Percentiles rank a stretch among this genome's conserved stretches.
Conservation (phyloP, 83 land plant species). For the Thuja plicata region DNA sequence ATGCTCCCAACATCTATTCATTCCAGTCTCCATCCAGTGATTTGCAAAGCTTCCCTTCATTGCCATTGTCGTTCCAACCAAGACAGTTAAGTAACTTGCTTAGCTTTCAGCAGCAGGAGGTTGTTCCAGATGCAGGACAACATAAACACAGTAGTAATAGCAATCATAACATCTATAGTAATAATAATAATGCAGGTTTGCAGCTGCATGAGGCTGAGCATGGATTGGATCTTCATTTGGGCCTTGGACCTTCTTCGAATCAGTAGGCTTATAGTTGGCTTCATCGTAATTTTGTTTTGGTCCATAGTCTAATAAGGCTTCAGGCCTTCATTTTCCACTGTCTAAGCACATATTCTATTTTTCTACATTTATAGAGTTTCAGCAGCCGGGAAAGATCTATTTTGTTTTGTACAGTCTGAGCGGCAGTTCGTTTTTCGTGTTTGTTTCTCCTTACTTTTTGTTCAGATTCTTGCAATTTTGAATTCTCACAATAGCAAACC, state of each 20-base stretch:
- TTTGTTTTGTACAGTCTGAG: neutral
- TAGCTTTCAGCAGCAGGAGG: neutral
- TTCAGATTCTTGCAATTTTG: neutral
- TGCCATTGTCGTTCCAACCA: neutral
- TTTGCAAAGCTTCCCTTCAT: neutral
- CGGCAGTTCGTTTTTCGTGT: neutral
- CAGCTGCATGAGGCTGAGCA: neutral
- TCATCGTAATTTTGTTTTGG: neutral
- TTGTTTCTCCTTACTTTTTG: neutral
- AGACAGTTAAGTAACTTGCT: neutral
- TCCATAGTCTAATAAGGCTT: neutral
- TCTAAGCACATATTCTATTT: neutral
- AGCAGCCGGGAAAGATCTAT: neutral
- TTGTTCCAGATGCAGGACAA: neutral
- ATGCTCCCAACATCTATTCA: neutral
- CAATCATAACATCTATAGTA: neutral
- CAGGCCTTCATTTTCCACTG: neutral
- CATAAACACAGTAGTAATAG: neutral
- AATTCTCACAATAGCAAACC: neutral
- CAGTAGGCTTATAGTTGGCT: neutral
- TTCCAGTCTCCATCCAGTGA: neutral
- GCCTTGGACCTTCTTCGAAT: neutral
- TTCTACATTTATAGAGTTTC: neutral
- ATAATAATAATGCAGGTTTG: constrained; percentile 4
- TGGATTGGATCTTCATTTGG: constrained; percentile 3